Percentiles rank a stretch among this genome's conserved stretches.
These are phyloP conservation scores for Chytriomyces hyalinus DNA, from an alignment of 192 early-diverging fungal genomes.

Conservation along the genomic window DNA sequence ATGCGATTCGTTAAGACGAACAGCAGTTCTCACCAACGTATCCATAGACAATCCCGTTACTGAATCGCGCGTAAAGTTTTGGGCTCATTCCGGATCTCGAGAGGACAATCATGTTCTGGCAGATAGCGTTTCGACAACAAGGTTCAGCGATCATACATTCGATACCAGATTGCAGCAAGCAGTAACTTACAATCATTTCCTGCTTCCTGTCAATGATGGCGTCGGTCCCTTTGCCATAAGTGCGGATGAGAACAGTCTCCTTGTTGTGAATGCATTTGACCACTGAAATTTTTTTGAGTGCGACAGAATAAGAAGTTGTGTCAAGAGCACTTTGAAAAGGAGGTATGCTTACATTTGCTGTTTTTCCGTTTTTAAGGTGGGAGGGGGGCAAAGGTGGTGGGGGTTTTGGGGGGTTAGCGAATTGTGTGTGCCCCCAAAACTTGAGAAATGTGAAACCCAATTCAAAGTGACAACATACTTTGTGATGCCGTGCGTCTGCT, in stretches of 20 bases:
- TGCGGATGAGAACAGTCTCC: conserved; percentile 78
- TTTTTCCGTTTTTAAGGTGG: not conserved
- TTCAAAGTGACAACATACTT: conserved; percentile 31
- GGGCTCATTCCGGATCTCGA: conserved; percentile 74
- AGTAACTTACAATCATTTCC: conserved; percentile 80
- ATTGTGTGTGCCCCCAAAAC: not conserved
- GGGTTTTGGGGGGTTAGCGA: not conserved
- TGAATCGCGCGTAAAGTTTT: conserved; percentile 78
- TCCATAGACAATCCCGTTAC: conserved; percentile 93
- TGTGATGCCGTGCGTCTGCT: conserved; percentile 61
- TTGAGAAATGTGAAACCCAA: not conserved
- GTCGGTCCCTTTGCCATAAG: conserved; percentile 87
- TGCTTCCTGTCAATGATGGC: conserved; percentile 86
- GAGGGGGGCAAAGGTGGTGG: not conserved
- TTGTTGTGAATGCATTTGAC: conserved; percentile 34
- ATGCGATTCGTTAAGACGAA: not conserved
- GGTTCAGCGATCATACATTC: not conserved
- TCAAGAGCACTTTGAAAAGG: not conserved
- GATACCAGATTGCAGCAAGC: not conserved
- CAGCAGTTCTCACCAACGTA: conserved; percentile 43
- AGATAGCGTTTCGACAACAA: not conserved
- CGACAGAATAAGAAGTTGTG: not conserved
- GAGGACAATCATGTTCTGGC: conserved; percentile 80
- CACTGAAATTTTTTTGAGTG: conserved; percentile 1
- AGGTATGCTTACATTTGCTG: not conserved